Evolutionary conservation across 345 rosid species (phyloP), one percentile per base, ranked within the genome.

Genomic region (Capsella bursapastoris): DNA sequence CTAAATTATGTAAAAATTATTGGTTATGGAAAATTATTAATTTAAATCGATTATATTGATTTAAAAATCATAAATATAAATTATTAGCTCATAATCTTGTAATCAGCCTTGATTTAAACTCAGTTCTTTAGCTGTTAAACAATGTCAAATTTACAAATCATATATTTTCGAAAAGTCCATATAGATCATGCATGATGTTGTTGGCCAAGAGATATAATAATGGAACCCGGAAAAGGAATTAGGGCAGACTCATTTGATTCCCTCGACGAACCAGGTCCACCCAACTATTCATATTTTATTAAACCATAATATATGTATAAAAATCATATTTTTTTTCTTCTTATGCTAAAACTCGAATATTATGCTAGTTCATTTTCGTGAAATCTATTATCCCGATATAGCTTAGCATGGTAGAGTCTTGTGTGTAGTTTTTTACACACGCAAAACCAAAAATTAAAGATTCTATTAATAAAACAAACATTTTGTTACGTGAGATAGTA

Each of bases 231-330:
- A 13, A 73, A 73, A 73, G 57, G 40, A 34, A 65, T 57, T 57
- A 45, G 57, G 58, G 41, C 59, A 64, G 8, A 68, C 43, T 68
- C 79, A 67, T 16, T 66, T 60, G 35, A 75, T 75, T 67, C 67
- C 59, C 15, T 66, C 27, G 34, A 75, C 47, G 61, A 75, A 67
- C 47, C 2, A 58, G 18, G 67, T 50, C 79, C 79, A 49, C 67
- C 8, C 66, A 74, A 37, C 51, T 57, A 58, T 55, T 49, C 38
- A 56, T 48, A 16, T 28, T 22, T 9, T 50, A 50, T 45, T n/a
- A 45, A 45, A 45, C 8, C 8, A 14, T 22, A 11, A 38, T 8
- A 35, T 34, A 35, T 35, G 1, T 32, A 32, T 18, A 7, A 35
- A 37, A 38, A 38, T 38, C 12, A 10, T 38, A 9, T 2, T 2